phyloP scores from a whole-genome alignment of 257 asterid genomes.

The Nicotiana sylvestris region DNA sequence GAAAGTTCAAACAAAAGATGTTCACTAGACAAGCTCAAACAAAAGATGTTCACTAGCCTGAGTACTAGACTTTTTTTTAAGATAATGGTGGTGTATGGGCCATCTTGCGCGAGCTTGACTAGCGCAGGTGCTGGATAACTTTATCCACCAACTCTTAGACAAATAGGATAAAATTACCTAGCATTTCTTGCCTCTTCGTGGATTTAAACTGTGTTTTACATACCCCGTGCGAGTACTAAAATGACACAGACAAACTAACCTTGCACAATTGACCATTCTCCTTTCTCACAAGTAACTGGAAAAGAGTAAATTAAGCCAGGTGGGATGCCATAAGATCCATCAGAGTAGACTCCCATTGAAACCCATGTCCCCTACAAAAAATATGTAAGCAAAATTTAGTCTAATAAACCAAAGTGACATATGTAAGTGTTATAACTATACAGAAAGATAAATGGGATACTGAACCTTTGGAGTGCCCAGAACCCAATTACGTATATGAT shows the following conservation, averaged over 20 bases:
- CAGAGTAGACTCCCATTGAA: constrained; percentile 84
- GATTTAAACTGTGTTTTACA: too few relatives aligned
- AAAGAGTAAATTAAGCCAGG: constrained; percentile 69
- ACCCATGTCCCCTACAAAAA: constrained; percentile 67
- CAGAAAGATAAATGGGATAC: not conserved
- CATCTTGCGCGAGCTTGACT: too few relatives aligned
- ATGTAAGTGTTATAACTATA: not conserved
- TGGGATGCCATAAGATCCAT: constrained; percentile 79
- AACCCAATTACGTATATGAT: constrained; percentile 79
- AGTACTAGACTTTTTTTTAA: not conserved
- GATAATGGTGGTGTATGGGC: too few relatives aligned
- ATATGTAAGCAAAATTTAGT: not conserved
- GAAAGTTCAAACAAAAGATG: not conserved
- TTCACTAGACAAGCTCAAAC: not conserved
- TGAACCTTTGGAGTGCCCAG: constrained; percentile 81
- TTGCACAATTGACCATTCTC: constrained; percentile 81
- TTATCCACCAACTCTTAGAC: too few relatives aligned
- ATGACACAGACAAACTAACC: constrained; percentile 31
- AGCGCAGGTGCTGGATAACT: too few relatives aligned
- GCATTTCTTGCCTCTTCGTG: too few relatives aligned
- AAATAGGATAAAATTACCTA: too few relatives aligned
- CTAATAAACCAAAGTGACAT: not conserved
- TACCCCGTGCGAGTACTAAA: too few relatives aligned
- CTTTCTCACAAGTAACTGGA: constrained; percentile 76
- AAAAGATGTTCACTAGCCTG: not conserved